A percentile compares a stretch with the other conserved stretches of the same genome.
These are phyloP conservation scores for Zymoseptoria crescenta DNA, from an alignment of 2,329 filamentous ascomycete genomes.

Conservation along the genomic window DNA sequence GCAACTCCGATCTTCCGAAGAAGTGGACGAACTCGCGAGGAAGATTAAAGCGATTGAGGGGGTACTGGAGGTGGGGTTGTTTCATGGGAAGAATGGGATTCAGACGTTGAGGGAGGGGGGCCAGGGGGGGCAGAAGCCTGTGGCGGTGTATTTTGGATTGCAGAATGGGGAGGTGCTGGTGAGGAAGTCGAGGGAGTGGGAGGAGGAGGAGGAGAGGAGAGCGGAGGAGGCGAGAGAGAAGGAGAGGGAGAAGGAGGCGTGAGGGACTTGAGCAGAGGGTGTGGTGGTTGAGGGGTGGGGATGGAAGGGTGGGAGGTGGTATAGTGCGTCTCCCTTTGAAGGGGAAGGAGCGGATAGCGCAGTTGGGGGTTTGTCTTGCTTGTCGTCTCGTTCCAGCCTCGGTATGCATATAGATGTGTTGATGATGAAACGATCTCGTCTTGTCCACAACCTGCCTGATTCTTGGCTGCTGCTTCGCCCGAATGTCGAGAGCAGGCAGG, in stretches of 20 bases:
- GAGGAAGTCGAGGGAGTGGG: slow-evolving; percentile 1
- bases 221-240: neutral
- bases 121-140: slow-evolving; percentile 75
- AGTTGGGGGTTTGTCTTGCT: too few species aligned
- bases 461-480: too few species aligned
- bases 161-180: slow-evolving; percentile 47
- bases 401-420: too few species aligned
- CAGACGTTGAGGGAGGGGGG: slow-evolving; percentile 53
- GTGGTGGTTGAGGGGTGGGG: too few species aligned
- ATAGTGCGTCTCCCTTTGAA: too few species aligned
- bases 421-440: too few species aligned
- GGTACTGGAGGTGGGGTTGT: slow-evolving; percentile 86
- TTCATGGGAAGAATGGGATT: slow-evolving; percentile 71
- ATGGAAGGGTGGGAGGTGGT: too few species aligned
- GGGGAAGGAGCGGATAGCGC: too few species aligned
- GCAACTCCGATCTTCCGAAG: slow-evolving; percentile 58
- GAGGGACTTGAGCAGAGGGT: neutral
- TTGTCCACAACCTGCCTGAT: too few species aligned
- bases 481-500: too few species aligned
- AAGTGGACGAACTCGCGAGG: slow-evolving; percentile 53
- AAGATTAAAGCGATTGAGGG: slow-evolving; percentile 75
- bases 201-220: neutral
- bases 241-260: neutral
- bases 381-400: too few species aligned
- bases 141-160: slow-evolving; percentile 93